Evolutionary conservation across 108 stramenopile genomes (phyloP).

Genomic region (Skeletonema costatum): DNA sequence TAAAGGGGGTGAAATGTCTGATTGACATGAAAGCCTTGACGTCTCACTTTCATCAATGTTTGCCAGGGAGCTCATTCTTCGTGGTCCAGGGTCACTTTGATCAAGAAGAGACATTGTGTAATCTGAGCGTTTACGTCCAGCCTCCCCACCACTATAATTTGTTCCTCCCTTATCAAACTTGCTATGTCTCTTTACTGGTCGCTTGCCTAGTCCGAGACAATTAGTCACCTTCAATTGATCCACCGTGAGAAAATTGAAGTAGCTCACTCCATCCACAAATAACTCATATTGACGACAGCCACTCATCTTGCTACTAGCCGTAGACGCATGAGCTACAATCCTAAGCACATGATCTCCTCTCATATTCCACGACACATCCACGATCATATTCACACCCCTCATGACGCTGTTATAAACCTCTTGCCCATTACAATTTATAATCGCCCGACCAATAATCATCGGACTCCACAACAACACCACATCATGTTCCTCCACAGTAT

Average conservation of each 20-base stretch:
- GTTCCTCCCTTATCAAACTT: neutral
- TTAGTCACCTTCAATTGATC: neutral
- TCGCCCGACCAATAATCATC: neutral
- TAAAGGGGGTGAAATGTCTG: no score
- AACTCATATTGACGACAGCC: neutral
- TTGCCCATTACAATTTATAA: neutral
- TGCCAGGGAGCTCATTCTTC: no score
- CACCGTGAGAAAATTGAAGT: neutral
- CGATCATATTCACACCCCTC: neutral
- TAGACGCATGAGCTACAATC: neutral
- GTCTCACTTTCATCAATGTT: no score
- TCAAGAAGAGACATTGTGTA: neutral
- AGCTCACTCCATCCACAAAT: neutral
- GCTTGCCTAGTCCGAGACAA: neutral
- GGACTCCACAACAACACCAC: neutral
- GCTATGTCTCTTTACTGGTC: neutral
- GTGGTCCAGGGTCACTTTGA: neutral
- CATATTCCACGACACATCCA: neutral
- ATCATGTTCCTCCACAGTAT: neutral
- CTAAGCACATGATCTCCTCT: neutral
- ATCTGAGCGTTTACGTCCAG: neutral
- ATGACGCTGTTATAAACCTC: neutral
- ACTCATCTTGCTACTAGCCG: neutral
- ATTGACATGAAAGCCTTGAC: no score
- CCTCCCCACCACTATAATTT: neutral